Conservation (phyloP, 2,329 filamentous ascomycete species). For the Trematosphaeria pertusa region DNA sequence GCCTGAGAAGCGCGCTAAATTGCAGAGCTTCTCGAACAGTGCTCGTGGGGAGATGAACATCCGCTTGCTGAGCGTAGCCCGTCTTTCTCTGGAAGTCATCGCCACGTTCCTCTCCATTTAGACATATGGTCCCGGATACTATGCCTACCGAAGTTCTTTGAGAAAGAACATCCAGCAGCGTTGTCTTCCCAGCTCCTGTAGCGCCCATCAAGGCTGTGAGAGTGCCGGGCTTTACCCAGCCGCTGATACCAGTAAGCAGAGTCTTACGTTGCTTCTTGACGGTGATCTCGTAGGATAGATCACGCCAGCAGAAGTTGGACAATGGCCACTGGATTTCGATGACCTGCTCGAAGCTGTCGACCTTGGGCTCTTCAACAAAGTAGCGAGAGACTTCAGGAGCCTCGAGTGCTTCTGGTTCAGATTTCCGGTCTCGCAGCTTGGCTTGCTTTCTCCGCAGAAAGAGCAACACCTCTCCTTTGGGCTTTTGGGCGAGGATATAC, state of each 20-base stretch:
- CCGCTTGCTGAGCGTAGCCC: conserved; percentile 24
- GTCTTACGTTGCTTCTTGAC: conserved; percentile 59
- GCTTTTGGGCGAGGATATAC: background rate
- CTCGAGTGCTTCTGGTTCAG: too few relatives aligned
- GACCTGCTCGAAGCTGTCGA: too few relatives aligned
- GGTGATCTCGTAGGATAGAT: conserved; percentile 68
- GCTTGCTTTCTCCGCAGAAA: background rate
- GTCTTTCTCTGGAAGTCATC: conserved; percentile 19
- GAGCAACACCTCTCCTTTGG: background rate
- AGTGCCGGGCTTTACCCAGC: conserved; percentile 60
- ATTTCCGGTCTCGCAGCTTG: too few relatives aligned
- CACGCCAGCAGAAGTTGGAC: conserved; percentile 54
- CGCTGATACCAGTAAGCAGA: conserved; percentile 58
- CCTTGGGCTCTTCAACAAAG: too few relatives aligned
- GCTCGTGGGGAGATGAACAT: conserved; percentile 11
- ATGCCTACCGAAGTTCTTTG: conserved; percentile 12
- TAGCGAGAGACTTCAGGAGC: too few relatives aligned
- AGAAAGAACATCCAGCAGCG: conserved; percentile 18
- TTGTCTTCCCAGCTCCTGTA: conserved; percentile 24
- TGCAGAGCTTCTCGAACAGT: conserved; percentile 15
- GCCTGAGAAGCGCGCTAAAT: conserved; percentile 13
- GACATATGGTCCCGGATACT: conserved; percentile 16
- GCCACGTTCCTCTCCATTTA: conserved; percentile 8
- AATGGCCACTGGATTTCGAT: too few relatives aligned
- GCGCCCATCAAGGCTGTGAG: conserved; percentile 47